Base-by-base conservation (phyloP, 805 yeast genomes). In the Kazachstania psychrophila region DNA sequence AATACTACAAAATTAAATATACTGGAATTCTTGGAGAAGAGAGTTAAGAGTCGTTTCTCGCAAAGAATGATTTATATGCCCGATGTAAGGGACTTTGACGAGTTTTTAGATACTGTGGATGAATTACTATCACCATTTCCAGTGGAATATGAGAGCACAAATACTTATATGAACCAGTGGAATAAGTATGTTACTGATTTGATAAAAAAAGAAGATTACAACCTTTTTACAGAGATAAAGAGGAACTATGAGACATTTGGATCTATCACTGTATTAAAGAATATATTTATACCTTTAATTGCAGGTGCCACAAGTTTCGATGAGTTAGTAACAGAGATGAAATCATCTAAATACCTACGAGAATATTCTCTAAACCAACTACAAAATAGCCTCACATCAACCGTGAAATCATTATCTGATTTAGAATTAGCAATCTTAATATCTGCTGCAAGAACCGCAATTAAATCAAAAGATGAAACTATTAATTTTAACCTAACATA, bases 11-110 rank as follows among this genome's bases (percentile, higher is more conserved):
- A 79, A 36, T 65, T 85, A 33, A 84, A 83, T 5, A 70, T 86
- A 0, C 67, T 88, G 34, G 96, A 89, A 48, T 67, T 75, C 48
- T 64, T 92, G 31, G 99, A 92, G 52, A 92, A 89, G 52, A 70
- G 99, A 49, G 97, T 92, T 1, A 72, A 86, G 46, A 79, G 94
- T 39, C 65, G 99, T 45, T 92, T 88, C 56, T 78, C 92, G 13
- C 96, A 89, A 52, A 64, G 94, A 34, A 60, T 81, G 2, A 68
- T 87, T 17, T 69, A 70, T 13, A 64, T 86, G 25, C 72, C 72
- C 18, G 76, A 75, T 34, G 66, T 78, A 0, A 45, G 47, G 1
- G 56, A 63, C 2, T 47, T 75, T 2, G 73, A 69, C 1, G 70
- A 65, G 11, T 83, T 79, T 46, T 62, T 72, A 58, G 49, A 56